phyloP scores from a whole-genome alignment of 1,139 yeast species.

The Chernovozyma aurita region DNA sequence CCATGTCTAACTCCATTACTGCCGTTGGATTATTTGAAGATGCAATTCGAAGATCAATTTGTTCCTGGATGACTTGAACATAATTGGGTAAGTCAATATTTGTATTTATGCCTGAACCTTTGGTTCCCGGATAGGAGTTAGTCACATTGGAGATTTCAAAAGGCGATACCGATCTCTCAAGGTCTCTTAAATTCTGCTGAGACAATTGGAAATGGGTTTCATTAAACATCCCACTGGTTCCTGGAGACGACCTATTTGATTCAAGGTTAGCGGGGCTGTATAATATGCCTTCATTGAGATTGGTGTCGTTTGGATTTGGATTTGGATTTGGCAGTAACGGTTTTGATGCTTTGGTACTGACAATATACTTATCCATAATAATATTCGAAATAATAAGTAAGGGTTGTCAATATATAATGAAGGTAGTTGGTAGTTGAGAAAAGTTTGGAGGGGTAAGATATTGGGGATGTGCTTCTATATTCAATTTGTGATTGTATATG shows the following conservation, averaged over 20 bases:
- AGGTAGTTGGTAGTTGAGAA: no score
- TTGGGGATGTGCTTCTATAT: no score
- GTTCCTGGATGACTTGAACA: slow-evolving; percentile 32
- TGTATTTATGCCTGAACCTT: neutral
- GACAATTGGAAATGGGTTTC: slow-evolving; percentile 23
- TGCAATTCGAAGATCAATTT: slow-evolving; percentile 49
- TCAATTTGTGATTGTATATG: no score
- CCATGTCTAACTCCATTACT: slow-evolving; percentile 79
- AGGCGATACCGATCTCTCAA: slow-evolving; percentile 30
- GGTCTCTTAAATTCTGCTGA: slow-evolving; percentile 17
- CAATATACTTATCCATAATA: no score
- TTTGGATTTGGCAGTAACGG: no score
- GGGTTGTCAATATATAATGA: no score
- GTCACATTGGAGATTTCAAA: slow-evolving; percentile 13
- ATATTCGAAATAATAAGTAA: no score
- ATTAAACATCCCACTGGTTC: slow-evolving; percentile 13
- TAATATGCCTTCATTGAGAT: no score
- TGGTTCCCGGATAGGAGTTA: neutral
- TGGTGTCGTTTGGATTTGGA: no score
- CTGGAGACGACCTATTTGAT: slow-evolving; percentile 4
- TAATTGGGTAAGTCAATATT: slow-evolving; percentile 9
- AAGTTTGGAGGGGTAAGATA: no score
- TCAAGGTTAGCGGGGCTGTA: neutral
- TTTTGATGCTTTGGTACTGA: no score
- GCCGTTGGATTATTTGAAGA: slow-evolving; percentile 71